Evolutionary conservation across 2,329 filamentous ascomycete species (phyloP).

Genomic region (Coniella vitis): DNA sequence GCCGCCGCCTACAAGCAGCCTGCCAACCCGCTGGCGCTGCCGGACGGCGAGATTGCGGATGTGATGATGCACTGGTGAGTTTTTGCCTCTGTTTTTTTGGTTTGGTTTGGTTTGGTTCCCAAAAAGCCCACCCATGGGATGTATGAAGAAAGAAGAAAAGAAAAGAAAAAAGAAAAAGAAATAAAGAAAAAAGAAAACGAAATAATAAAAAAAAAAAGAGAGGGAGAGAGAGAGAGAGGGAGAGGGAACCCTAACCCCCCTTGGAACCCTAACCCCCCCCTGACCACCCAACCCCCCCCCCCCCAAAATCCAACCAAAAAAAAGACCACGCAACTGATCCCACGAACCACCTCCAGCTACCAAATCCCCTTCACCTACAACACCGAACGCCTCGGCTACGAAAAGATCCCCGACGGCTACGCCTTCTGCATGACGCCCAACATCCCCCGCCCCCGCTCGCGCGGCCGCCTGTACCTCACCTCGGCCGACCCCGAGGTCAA

Average conservation of each 20-base stretch:
- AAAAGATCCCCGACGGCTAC: constrained; percentile 56
- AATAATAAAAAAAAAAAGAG: too few relatives aligned
- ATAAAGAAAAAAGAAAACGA: too few relatives aligned
- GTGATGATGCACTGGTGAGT: constrained; percentile 75
- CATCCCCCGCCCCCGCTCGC: constrained; percentile 74
- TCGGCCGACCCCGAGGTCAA: constrained; percentile 69
- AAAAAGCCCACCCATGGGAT: too few relatives aligned
- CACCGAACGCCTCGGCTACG: constrained; percentile 71
- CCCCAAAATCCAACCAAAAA: neutral
- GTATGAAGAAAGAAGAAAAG: too few relatives aligned
- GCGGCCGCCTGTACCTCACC: constrained; percentile 70
- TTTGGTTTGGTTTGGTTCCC: too few relatives aligned
- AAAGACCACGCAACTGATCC: neutral
- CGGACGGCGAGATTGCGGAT: constrained; percentile 71
- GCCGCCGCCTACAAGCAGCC: constrained; percentile 49
- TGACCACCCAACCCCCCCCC: too few relatives aligned
- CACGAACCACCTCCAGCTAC: too few relatives aligned
- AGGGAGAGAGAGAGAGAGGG: too few relatives aligned
- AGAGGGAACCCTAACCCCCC: too few relatives aligned
- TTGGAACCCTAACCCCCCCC: too few relatives aligned
- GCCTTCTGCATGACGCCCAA: constrained; percentile 94
- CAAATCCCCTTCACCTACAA: constrained; percentile 85
- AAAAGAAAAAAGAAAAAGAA: too few relatives aligned
- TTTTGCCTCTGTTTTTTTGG: too few relatives aligned
- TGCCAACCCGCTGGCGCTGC: constrained; percentile 41